Evolutionary conservation across 257 asterid genomes (phyloP).

Genomic region (Catharanthus roseus): DNA sequence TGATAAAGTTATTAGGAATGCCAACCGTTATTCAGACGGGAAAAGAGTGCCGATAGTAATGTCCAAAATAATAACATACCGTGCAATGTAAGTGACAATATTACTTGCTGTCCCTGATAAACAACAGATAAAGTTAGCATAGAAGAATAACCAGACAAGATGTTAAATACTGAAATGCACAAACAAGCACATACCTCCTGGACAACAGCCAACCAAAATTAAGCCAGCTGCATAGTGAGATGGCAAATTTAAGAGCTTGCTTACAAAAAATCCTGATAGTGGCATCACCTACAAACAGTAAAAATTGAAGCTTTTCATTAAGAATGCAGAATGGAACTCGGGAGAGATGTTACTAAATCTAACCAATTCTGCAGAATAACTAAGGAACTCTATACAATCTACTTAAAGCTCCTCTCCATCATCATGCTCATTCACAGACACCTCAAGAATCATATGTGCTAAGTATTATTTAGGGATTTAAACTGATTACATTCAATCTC

Average conservation of each 20-base stretch:
- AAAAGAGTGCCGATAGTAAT: slow-evolving; percentile 1
- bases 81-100: slow-evolving; percentile 89
- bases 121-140: slow-evolving; percentile 2
- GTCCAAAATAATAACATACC: slow-evolving; percentile 36
- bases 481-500: no score
- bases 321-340: slow-evolving; percentile 13
- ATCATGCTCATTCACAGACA: neutral
- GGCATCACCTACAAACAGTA: slow-evolving; percentile 73
- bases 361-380: neutral
- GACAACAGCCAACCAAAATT: slow-evolving; percentile 89
- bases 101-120: slow-evolving; percentile 87
- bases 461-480: no score
- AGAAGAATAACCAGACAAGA: neutral
- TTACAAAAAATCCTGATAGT: slow-evolving; percentile 66
- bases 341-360: slow-evolving; percentile 1
- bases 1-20: slow-evolving; percentile 27
- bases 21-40: slow-evolving; percentile 9
- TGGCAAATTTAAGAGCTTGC: slow-evolving; percentile 84
- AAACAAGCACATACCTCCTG: slow-evolving; percentile 59
- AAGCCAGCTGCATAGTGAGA: slow-evolving; percentile 90
- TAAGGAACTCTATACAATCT: neutral
- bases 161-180: neutral
- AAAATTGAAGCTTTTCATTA: neutral
- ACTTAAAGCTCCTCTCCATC: neutral
- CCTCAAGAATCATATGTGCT: neutral